A percentile compares a stretch with the other conserved stretches of the same genome.
Conservation (phyloP, 345 rosid genomes). For the Eucalyptus erythrocorys region DNA sequence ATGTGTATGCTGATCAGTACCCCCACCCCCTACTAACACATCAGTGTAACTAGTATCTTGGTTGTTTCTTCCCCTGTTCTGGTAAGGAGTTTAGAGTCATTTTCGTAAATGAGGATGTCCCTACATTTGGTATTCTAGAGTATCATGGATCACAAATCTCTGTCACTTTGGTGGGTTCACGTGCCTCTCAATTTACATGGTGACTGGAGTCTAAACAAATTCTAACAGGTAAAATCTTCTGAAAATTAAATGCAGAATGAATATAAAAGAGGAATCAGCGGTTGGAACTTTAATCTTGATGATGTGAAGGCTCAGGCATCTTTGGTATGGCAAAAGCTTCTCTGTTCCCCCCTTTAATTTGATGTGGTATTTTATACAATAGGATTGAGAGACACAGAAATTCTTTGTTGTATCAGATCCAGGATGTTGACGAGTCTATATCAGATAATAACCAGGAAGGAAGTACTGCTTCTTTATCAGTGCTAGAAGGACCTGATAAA, state of each 20-base stretch:
- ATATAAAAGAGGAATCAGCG: conserved; percentile 93
- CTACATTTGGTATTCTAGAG: neutral
- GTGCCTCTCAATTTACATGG: neutral
- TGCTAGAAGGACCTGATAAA: conserved; percentile 38
- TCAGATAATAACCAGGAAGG: conserved; percentile 41
- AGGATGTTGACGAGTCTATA: conserved; percentile 50
- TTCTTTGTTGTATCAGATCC: conserved; percentile 51
- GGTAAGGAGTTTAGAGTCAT: neutral
- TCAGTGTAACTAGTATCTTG: neutral
- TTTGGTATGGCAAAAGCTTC: conserved; percentile 36
- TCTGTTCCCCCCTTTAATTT: neutral
- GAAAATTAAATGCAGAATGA: conserved; percentile 48
- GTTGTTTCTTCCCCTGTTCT: neutral
- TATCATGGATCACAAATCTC: neutral
- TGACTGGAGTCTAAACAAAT: neutral
- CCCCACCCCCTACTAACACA: neutral
- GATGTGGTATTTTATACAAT: neutral
- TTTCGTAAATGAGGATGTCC: neutral
- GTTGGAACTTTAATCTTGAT: conserved; percentile 97
- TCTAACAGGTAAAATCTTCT: neutral
- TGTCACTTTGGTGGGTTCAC: neutral
- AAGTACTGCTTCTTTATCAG: conserved; percentile 37
- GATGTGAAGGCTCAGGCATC: conserved; percentile 99
- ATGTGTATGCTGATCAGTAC: neutral
- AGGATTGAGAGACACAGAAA: neutral